Conservation (phyloP, 2,329 filamentous ascomycete species). For the Aspergillus arachidicola region DNA sequence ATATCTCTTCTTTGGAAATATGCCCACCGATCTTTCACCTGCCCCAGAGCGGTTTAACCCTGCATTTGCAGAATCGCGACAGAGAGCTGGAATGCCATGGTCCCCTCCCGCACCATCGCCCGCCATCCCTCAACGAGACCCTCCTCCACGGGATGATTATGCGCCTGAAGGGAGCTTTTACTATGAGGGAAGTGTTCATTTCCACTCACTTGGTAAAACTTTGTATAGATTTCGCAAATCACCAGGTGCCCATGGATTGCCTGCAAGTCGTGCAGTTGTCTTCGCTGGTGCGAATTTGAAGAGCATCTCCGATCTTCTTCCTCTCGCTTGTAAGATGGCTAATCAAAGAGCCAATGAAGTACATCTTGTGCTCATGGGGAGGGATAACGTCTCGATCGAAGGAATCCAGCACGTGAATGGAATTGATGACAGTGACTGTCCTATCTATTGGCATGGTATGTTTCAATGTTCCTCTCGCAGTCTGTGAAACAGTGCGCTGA, state of each 20-base stretch:
- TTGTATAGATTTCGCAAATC: conserved; percentile 63
- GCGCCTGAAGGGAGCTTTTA: conserved; percentile 41
- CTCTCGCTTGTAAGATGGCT: conserved; percentile 86
- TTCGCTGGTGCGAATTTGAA: conserved; percentile 76
- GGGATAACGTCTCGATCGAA: conserved; percentile 68
- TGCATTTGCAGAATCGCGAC: conserved; percentile 20
- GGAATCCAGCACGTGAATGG: conserved; percentile 78
- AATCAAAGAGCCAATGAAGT: conserved; percentile 69
- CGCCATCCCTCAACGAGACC: conserved; percentile 10
- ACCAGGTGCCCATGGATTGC: conserved; percentile 53
- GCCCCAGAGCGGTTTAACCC: conserved; percentile 35
- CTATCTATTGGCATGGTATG: conserved; percentile 62
- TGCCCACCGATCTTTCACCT: conserved; percentile 55
- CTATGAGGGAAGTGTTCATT: conserved; percentile 72
- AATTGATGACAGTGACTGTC: conserved; percentile 67
- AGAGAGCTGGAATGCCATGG: conserved; percentile 10
- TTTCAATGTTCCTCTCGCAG: conserved; percentile 11
- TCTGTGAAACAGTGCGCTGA: conserved; percentile 3
- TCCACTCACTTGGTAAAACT: conserved; percentile 64
- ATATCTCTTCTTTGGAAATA: conserved; percentile 67
- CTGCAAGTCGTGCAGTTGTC: conserved; percentile 66
- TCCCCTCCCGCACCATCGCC: conserved; percentile 13
- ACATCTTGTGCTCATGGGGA: conserved; percentile 78
- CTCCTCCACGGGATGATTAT: conserved; percentile 18
- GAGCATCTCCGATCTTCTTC: conserved; percentile 72